Evolutionary conservation across 441 rosid species (phyloP).

Genomic region (Populus hybrid): DNA sequence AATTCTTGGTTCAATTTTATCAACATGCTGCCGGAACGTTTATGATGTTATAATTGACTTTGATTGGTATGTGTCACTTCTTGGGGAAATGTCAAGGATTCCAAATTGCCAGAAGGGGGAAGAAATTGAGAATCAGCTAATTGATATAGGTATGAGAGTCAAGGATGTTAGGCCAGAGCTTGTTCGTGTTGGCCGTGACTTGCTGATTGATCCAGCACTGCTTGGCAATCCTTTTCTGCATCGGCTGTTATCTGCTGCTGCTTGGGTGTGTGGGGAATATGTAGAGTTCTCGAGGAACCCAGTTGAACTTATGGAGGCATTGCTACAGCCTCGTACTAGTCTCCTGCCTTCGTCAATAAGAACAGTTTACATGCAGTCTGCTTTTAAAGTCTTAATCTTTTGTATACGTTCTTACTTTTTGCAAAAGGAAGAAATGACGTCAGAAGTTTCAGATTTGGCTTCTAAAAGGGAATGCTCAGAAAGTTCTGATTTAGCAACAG

Average conservation of each 20-base stretch:
- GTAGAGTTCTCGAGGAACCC: slow-evolving; percentile 64
- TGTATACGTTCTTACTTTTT: slow-evolving; percentile 44
- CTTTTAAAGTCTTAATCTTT: slow-evolving; percentile 61
- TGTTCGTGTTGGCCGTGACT: slow-evolving; percentile 61
- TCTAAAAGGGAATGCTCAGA: slow-evolving; percentile 15
- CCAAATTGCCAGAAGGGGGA: slow-evolving; percentile 79
- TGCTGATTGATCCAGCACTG: slow-evolving; percentile 89
- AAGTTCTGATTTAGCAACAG: slow-evolving; percentile 21
- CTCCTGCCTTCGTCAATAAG: slow-evolving; percentile 64
- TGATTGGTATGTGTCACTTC: slow-evolving; percentile 87
- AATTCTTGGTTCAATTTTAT: slow-evolving; percentile 73
- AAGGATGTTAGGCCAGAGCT: slow-evolving; percentile 83
- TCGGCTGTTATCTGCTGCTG: slow-evolving; percentile 74
- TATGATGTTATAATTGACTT: slow-evolving; percentile 79
- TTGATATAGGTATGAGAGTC: slow-evolving; percentile 80
- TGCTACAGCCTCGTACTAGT: slow-evolving; percentile 80
- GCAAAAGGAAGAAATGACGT: slow-evolving; percentile 28
- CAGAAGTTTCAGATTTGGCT: slow-evolving; percentile 22
- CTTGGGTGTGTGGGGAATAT: slow-evolving; percentile 85
- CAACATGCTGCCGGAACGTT: slow-evolving; percentile 58
- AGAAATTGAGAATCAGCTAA: slow-evolving; percentile 82
- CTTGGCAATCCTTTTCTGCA: slow-evolving; percentile 77
- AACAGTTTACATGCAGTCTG: slow-evolving; percentile 71
- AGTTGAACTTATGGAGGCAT: slow-evolving; percentile 73
- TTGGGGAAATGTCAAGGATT: slow-evolving; percentile 82